Evolutionary conservation across 257 asterid species (phyloP), one percentile per base, ranked within the genome.

Genomic region (Paraleonurus japonicus): DNA sequence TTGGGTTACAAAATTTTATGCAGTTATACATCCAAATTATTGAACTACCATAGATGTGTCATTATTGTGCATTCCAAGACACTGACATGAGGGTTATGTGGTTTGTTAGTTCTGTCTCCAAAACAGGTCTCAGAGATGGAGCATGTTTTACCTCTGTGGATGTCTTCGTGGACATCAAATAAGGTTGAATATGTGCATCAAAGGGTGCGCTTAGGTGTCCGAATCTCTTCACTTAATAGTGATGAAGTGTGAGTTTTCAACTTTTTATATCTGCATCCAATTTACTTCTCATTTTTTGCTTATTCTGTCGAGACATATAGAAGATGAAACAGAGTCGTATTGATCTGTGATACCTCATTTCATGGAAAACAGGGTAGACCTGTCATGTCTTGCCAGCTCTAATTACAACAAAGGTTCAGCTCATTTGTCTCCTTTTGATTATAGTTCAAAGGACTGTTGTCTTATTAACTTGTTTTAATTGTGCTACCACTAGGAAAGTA

Each of bases 71-170:
- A 27, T 59, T 45, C 17, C 35, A 17, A 15, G 19, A 57, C 20
- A 66, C 69, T 81, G 67, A 83, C 45, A 22, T 43, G 47, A 61
- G 41, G 66, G 59, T 71, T 54, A 24, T 26, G 26, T 53, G 79
- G 50, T 43, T 82, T 80, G 77, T 72, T 76, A 94, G 98, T 89
- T 67, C 88, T 88, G 74, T 84, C 93, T 62, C 93, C 97, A 13
- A 81, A 84, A 80, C 87, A 84, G 86, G 96, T 89, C 74, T 89
- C 99, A 0, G 79, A 17, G 33, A 80, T 82, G 85, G 99, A 94
- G 81, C 95, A 83, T 77, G 88, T 94, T 75, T 85, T 94, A 70
- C 99, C 99, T 12, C 69, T 76, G 82, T 88, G 90, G 97, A 81
- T 85, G 86, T 82, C 83, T 74, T 81, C 85, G 1, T 89, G 88